Percentiles rank a stretch among this genome's conserved stretches.
phyloP scores from a whole-genome alignment of 2,329 filamentous ascomycete species.

The Beauveria caledonica region DNA sequence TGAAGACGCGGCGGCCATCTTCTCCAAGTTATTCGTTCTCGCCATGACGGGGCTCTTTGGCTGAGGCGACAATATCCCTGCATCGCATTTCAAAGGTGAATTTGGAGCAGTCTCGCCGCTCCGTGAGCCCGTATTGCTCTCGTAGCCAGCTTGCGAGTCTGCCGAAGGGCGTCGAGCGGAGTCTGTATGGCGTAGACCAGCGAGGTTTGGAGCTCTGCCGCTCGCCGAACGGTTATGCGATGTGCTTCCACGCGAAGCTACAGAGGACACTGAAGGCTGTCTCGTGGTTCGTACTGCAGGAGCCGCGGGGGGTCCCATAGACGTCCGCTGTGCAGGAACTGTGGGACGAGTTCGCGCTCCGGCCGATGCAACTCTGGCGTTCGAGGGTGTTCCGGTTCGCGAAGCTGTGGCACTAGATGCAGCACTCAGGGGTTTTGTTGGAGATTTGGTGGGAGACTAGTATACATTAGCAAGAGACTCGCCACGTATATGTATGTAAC shows the following conservation, averaged over 20 bases:
- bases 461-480: constrained; percentile 2
- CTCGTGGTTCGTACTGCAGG: constrained; percentile 36
- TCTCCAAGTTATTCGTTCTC: constrained; percentile 45
- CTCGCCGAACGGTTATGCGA: constrained; percentile 30
- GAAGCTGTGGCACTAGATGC: constrained; percentile 52
- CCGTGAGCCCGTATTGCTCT: constrained; percentile 26
- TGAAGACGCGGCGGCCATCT: constrained; percentile 34
- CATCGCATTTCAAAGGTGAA: constrained; percentile 44
- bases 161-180: constrained; percentile 37
- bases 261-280: constrained; percentile 37
- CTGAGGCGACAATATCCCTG: constrained; percentile 41
- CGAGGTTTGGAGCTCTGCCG: constrained; percentile 30
- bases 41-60: constrained; percentile 42
- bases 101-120: constrained; percentile 15
- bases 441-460: constrained; percentile 70
- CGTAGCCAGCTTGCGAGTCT: constrained; percentile 37
- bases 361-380: constrained; percentile 37
- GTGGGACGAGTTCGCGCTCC: constrained; percentile 46
- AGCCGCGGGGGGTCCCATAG: constrained; percentile 58
- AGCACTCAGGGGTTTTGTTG: constrained; percentile 60
- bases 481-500: neutral
- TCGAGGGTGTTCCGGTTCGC: constrained; percentile 57
- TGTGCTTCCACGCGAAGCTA: constrained; percentile 24
- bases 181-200: constrained; percentile 32
- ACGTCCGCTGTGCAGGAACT: constrained; percentile 46